Percentiles rank a stretch among this genome's conserved stretches.
phyloP scores from a whole-genome alignment of 306 rosid genomes.

The Phaseolus lunatus region DNA sequence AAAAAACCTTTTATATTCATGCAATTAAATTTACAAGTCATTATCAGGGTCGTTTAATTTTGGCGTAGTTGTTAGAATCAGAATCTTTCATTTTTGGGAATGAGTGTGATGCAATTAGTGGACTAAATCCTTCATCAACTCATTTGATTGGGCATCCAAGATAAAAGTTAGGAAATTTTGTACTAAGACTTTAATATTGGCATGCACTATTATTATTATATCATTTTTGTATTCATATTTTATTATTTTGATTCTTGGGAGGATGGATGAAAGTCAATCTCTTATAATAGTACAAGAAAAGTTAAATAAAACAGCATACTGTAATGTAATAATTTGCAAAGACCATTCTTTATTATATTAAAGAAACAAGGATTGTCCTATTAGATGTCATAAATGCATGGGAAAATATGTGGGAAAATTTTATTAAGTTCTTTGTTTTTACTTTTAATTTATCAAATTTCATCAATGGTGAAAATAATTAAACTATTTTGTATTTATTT shows the following conservation, averaged over 20 bases:
- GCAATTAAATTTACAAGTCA: no score
- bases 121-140: neutral
- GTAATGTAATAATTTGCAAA: neutral
- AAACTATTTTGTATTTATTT: neutral
- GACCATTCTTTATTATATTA: neutral
- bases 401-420: neutral
- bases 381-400: neutral
- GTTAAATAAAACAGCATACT: neutral
- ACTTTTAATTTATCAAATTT: neutral
- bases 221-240: no score
- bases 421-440: neutral
- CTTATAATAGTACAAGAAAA: neutral
- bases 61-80: neutral
- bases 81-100: neutral
- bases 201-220: neutral
- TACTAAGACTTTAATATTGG: neutral
- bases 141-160: neutral
- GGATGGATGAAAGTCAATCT: neutral
- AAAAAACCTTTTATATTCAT: no score
- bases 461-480: neutral
- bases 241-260: neutral
- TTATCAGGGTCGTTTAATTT: neutral
- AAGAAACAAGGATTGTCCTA: neutral
- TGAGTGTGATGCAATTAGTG: neutral
- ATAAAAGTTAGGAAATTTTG: constrained; percentile 25